Percentiles rank a stretch among this genome's conserved stretches.
Conservation (phyloP, 2,329 filamentous ascomycete species). For the Stachybotrys chartarum region DNA sequence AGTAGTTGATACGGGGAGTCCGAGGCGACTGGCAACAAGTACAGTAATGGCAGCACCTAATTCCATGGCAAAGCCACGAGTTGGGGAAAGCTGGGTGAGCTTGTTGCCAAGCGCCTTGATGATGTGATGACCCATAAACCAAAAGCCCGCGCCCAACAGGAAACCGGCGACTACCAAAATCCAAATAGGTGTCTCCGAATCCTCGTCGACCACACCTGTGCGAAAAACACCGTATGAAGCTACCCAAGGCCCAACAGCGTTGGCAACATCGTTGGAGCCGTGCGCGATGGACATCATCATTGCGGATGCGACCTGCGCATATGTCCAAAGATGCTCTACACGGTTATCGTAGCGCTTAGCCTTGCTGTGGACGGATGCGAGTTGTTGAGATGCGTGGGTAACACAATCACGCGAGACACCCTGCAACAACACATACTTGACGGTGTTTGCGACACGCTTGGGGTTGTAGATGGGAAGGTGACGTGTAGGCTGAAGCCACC, state of each 20-base stretch:
- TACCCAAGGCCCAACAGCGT: slow-evolving; percentile 32
- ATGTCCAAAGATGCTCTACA: slow-evolving; percentile 40
- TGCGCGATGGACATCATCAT: slow-evolving; percentile 35
- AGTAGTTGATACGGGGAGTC: slow-evolving; percentile 17
- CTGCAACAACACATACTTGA: slow-evolving; percentile 13
- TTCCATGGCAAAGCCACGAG: slow-evolving; percentile 28
- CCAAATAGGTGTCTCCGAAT: slow-evolving; percentile 28
- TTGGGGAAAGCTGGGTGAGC: slow-evolving; percentile 30
- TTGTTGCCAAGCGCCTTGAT: slow-evolving; percentile 31
- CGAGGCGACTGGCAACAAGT: slow-evolving; percentile 11
- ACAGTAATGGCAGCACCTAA: slow-evolving; percentile 30
- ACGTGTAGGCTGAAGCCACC: slow-evolving; percentile 8
- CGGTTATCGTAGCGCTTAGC: slow-evolving; percentile 35
- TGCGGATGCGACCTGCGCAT: slow-evolving; percentile 30
- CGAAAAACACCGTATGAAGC: slow-evolving; percentile 27
- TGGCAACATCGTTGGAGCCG: slow-evolving; percentile 35
- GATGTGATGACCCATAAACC: slow-evolving; percentile 32
- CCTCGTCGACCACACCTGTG: slow-evolving; percentile 19
- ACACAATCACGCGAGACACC: slow-evolving; percentile 14
- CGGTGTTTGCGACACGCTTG: slow-evolving; percentile 6
- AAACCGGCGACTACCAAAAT: slow-evolving; percentile 27
- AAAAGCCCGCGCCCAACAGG: slow-evolving; percentile 30
- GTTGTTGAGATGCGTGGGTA: slow-evolving; percentile 2
- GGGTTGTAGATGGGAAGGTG: slow-evolving; percentile 8
- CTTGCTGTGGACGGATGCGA: slow-evolving; percentile 11